Conservation (phyloP, 208 protist species). For the Acanthamoeba lenticulata region DNA sequence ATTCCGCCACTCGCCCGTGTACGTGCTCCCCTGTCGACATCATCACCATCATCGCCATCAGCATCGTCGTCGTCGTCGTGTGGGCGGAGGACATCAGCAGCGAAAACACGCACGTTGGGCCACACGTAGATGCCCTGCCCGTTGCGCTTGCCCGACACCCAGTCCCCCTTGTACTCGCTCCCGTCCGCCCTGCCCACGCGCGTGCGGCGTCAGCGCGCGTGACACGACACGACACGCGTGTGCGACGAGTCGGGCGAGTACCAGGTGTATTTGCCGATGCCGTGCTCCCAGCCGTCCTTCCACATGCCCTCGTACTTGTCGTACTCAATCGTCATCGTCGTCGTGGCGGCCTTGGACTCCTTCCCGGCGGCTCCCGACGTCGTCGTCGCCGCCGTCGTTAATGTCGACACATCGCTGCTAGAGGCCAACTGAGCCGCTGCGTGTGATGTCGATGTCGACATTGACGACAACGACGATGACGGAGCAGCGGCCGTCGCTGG, state of each 20-base stretch:
- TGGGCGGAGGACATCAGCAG: neutral
- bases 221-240: neutral
- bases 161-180: conserved; percentile 63
- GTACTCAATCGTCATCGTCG: neutral
- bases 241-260: neutral
- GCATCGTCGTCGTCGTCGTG: too few species aligned
- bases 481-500: too few species aligned
- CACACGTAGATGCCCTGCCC: conserved; percentile 60
- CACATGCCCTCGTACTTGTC: conserved; percentile 66
- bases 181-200: conserved; percentile 9
- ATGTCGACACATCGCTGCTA: neutral
- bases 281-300: conserved; percentile 67
- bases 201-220: neutral
- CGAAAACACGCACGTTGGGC: conserved; percentile 16
- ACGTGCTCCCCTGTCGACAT: conserved; percentile 30
- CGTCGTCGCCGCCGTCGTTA: neutral
- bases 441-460: neutral
- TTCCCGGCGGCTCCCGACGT: neutral
- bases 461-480: neutral
- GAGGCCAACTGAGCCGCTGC: neutral
- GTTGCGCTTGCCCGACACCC: conserved; percentile 41
- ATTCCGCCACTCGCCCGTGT: conserved; percentile 50
- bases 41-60: too few species aligned
- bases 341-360: neutral
- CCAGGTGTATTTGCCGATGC: conserved; percentile 61